Base-by-base conservation (phyloP, 169 alveolate species). In the Plasmodium adleri region DNA sequence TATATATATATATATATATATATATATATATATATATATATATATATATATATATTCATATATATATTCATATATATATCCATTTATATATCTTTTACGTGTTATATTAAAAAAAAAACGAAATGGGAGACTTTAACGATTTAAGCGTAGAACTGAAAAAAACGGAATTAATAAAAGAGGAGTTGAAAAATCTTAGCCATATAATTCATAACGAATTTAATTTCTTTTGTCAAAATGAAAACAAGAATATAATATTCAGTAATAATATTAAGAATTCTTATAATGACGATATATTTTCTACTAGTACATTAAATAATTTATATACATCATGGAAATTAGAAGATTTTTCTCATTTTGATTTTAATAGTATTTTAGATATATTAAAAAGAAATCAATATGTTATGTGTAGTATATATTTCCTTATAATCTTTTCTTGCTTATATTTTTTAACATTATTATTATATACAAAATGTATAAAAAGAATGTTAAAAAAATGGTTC, bases 321-420 rank as follows among this genome's bases (percentile, higher is more conserved):
- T 63, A 62, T 54, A 8, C 88, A 7, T 75, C 88, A n/a, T 75
- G 88, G 88, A 75, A 71, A 56, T 63, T 75, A 74, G 88, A 75
- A 24, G 88, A 75, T 22, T 64, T 75, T 10, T 9, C 74, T 3
- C 45, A 68, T 5, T 17, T 75, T 50, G 17, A 75, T 24, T 3
- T 47, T 0, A 58, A 6, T 17, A 63, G 64, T 17, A 39, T 63
- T 3, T 20, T 75, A 7, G 26, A 39, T 6, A 75, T 75, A 28
- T 15, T 75, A 8, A 64, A 39, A 49, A 75, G 88, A 49, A 75
- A 75, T 12, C 88, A 49, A 32, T 75, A 62, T 67, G 54, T 75
- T 17, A 47, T 75, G 54, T 15, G 20, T 15, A 63, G 74, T 63
- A 17, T 75, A 1, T 75, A 39, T 49, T 75, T 75, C 22, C 67